Evolutionary conservation across 768 basidiomycete species (phyloP), one percentile per base, ranked within the genome.

Genomic region (Leucosporidium creatinivorum): DNA sequence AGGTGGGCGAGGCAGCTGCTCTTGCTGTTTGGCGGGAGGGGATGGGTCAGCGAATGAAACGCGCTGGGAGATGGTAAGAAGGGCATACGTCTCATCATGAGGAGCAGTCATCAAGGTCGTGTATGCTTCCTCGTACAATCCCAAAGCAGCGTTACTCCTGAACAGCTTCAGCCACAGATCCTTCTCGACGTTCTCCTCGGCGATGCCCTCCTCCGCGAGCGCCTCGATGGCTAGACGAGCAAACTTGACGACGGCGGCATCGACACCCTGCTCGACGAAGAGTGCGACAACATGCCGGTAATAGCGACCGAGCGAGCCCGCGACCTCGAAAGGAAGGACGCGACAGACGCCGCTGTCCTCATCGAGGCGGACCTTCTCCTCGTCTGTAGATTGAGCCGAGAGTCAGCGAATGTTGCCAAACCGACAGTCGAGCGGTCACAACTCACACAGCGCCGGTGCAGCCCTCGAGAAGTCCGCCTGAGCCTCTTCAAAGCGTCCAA

Each of bases 101-200:
- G 93, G 91, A 10, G 83, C 83, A 25, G 85, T 81, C 76, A 89
- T 85, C 75, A 97, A 78, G 28, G 86, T 81, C 55, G 86, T 82
- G 78, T 97, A 97, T 2, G 96, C 94, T 73, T 91, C 87, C 74
- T 93, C 91, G 79, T 87, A 96, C 69, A 83, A 79, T 9, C 84
- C 85, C 51, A 90, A 80, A 58, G 88, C 87, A 25, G 84, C 85
- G 62, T 86, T 84, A 33, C 89, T 88, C 75, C 86, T 84, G 77
- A 88, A 89, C 25, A 93, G 81, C 65, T 81, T 86, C 68, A 81
- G 83, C 92, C 93, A 94, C 28, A 97, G 78, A n/a, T 85, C 81
- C 56, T 84, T 81, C 15, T 84, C 85, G 69, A 87, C 84, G 23
- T 78, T 78, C 25, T 80, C 82, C 36, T 78, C 64, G 23, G 36